Percentiles rank a stretch among this genome's conserved stretches.
Evolutionary conservation across 257 asterid species (phyloP).

Genomic region (Rhazya stricta): DNA sequence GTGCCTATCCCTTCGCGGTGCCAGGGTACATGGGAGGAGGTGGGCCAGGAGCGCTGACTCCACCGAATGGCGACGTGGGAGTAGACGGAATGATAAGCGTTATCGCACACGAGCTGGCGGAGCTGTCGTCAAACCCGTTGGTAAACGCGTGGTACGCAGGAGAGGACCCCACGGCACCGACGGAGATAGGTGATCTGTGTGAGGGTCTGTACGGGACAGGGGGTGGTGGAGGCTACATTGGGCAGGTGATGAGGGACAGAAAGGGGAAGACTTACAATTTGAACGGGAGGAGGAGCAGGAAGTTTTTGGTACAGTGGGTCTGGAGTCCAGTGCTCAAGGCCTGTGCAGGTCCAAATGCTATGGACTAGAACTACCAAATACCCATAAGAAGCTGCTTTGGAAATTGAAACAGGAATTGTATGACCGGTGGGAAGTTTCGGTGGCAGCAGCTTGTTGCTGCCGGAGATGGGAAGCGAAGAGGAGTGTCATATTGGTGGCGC

Average conservation of each 20-base stretch:
- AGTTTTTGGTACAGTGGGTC: conserved; percentile 78
- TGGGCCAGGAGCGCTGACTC: conserved; percentile 46
- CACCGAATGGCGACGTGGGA: conserved; percentile 78
- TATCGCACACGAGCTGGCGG: conserved; percentile 88
- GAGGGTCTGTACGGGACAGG: conserved; percentile 91
- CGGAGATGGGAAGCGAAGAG: too few relatives aligned
- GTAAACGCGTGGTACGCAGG: conserved; percentile 99
- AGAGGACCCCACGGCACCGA: conserved; percentile 87
- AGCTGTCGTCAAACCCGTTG: conserved; percentile 82
- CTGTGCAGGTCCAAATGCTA: conserved; percentile 86
- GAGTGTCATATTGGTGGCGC: too few relatives aligned
- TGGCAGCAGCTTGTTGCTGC: too few relatives aligned
- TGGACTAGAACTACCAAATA: too few relatives aligned
- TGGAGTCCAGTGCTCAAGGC: conserved; percentile 75
- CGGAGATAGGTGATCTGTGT: conserved; percentile 87
- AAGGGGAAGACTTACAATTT: conserved; percentile 63
- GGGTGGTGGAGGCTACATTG: conserved; percentile 89
- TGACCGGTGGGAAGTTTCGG: too few relatives aligned
- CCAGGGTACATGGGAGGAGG: conserved; percentile 83
- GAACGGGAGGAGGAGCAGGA: conserved; percentile 68
- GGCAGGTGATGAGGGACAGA: conserved; percentile 57
- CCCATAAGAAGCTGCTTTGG: too few relatives aligned
- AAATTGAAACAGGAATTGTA: too few relatives aligned
- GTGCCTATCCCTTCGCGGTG: conserved; percentile 82
- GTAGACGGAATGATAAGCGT: conserved; percentile 93